These are phyloP conservation scores for Acacia concinna DNA, from an alignment of 331 rosid species.

Conservation along the genomic window DNA sequence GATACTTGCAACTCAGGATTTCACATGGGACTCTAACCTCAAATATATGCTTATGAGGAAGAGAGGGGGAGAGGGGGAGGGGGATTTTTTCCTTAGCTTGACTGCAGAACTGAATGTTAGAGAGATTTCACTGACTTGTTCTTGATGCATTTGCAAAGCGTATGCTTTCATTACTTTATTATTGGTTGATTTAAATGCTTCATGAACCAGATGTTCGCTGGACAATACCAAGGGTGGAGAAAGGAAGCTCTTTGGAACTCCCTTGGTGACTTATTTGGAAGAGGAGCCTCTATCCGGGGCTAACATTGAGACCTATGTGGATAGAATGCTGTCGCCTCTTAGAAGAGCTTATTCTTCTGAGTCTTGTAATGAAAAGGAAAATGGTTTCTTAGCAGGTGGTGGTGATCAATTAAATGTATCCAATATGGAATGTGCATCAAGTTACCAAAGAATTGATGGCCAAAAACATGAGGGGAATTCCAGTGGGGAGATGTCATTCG, in stretches of 20 bases:
- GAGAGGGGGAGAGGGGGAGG: neutral
- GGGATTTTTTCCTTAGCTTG: constrained; percentile 18
- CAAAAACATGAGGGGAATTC: constrained; percentile 54
- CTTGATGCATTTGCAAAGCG: constrained; percentile 26
- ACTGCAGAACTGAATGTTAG: constrained; percentile 18
- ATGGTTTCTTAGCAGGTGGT: constrained; percentile 56
- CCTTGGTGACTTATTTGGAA: constrained; percentile 74
- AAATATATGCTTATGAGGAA: neutral
- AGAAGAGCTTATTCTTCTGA: constrained; percentile 57
- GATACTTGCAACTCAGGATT: constrained; percentile 19
- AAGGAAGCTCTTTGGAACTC: constrained; percentile 79
- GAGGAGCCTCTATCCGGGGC: constrained; percentile 62
- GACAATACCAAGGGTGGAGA: constrained; percentile 64
- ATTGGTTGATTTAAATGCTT: constrained; percentile 28
- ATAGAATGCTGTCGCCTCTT: constrained; percentile 68
- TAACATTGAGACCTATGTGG: constrained; percentile 55
- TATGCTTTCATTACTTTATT: constrained; percentile 23
- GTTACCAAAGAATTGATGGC: constrained; percentile 36
- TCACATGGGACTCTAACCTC: neutral
- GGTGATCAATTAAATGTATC: constrained; percentile 54
- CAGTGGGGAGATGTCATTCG: constrained; percentile 57
- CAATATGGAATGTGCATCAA: constrained; percentile 33
- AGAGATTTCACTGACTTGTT: constrained; percentile 28
- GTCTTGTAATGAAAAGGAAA: constrained; percentile 65
- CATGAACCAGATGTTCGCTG: constrained; percentile 44